Evolutionary conservation across 192 early-diverging fungal species (phyloP), one percentile per base, ranked within the genome.

Genomic region (Gaertneriomyces sp.): DNA sequence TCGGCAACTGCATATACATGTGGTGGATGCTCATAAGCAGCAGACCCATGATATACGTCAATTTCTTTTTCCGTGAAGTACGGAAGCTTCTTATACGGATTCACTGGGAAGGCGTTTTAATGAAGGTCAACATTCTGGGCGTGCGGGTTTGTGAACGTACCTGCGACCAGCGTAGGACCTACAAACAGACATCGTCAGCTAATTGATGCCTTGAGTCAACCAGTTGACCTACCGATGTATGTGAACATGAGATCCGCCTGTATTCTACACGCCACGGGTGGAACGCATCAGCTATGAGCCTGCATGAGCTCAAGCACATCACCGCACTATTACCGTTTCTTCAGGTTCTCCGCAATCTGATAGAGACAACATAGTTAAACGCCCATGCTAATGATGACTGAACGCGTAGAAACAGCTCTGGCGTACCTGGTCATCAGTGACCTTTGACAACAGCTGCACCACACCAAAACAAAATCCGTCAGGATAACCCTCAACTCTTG

Each of bases 1-100:
- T 99, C 96, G 25, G 96, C 95, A 66, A 96, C 88, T 17, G 96
- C 96, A 78, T 91, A 99, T 9, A 99, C 91, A 74, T 99, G 96
- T n/a, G 96, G 96, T 42, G 95, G 86, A 68, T 95, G 64, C 56
- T 84, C 82, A 64, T 84, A 80, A 1, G 82, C 12, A 3, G 25
- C 54, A 55, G 20, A 11, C 14, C 25, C 54, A 55, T 55, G 54
- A 10, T 68, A 4, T 44, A 83, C 79, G 81, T 33, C 25, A 57
- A 99, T 86, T 50, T 97, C 87, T 53, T 90, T 88, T 55, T 91
- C 88, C 4, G 93, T 95, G 69, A 96, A 99, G 58, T 96, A 94
- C 43, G 92, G 92, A 49, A 98, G 80, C 67, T 95, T 93, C 68
- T 89, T 90, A 84, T 96, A 99, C 20, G 96, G 96, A 70, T 99